phyloP scores from a whole-genome alignment of 306 rosid species.

The Acacia crassicarpa region DNA sequence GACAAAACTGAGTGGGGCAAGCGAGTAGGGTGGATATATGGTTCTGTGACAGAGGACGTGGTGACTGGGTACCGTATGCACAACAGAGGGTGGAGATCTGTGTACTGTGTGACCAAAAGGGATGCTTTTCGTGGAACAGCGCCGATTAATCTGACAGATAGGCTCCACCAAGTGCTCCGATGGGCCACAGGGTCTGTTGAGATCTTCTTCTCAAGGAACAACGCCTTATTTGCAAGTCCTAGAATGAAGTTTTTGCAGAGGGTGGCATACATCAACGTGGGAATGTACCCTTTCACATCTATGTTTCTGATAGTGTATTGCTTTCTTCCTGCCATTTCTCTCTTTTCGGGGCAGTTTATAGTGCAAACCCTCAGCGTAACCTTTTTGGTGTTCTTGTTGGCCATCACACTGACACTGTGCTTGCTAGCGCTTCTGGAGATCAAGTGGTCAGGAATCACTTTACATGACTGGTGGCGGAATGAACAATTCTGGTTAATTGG shows the following conservation, averaged over 20 bases:
- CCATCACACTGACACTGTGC: constrained; percentile 74
- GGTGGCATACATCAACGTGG: constrained; percentile 87
- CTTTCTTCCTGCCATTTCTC: constrained; percentile 76
- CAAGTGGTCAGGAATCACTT: constrained; percentile 82
- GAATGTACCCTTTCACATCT: constrained; percentile 92
- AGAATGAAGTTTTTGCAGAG: constrained; percentile 81
- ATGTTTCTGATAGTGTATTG: constrained; percentile 75
- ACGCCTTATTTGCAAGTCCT: constrained; percentile 68
- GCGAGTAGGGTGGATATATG: constrained; percentile 89
- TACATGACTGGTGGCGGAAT: constrained; percentile 90
- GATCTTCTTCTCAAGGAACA: constrained; percentile 81
- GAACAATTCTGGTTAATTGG: constrained; percentile 92
- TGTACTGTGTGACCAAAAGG: constrained; percentile 77
- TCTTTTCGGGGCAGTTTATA: constrained; percentile 80
- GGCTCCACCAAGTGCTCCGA: constrained; percentile 84
- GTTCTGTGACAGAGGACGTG: constrained; percentile 93
- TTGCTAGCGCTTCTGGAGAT: constrained; percentile 77
- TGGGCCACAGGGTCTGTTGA: constrained; percentile 94
- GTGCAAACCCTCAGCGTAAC: constrained; percentile 67
- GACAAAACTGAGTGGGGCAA: constrained; percentile 92
- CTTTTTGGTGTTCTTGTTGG: constrained; percentile 63
- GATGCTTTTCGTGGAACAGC: constrained; percentile 88
- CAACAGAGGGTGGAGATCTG: constrained; percentile 88
- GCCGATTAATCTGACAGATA: constrained; percentile 79
- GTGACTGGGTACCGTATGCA: constrained; percentile 91